phyloP scores from a whole-genome alignment of 2,329 filamentous ascomycete species.

The Paracamarosporium sp. region DNA sequence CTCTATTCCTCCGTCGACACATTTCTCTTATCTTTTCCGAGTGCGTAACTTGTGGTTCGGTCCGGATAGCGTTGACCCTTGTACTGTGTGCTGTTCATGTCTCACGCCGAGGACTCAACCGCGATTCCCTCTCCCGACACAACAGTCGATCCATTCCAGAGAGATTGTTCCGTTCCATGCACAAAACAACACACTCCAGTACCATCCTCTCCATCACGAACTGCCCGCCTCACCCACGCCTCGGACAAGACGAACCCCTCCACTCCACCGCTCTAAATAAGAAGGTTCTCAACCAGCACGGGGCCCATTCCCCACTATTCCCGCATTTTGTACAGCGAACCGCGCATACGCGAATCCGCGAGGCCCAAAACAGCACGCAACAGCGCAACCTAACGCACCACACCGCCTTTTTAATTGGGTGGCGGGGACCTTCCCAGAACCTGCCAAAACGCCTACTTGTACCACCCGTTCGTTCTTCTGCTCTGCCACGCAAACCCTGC shows the following conservation, averaged over 20 bases:
- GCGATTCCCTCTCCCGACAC: too few species aligned
- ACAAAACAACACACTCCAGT: neutral
- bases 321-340: constrained; percentile 7
- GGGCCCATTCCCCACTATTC: constrained; percentile 1
- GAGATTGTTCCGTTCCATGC: too few species aligned
- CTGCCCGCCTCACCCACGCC: too few species aligned
- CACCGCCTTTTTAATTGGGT: constrained; percentile 14
- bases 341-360: constrained; percentile 4
- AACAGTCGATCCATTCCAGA: too few species aligned
- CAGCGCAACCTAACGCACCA: neutral
- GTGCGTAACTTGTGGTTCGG: neutral
- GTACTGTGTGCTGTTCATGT: too few species aligned
- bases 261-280: neutral
- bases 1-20: neutral
- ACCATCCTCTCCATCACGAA: neutral
- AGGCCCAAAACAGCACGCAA: constrained; percentile 5
- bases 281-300: neutral
- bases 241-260: neutral
- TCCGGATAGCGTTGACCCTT: neutral
- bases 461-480: constrained; percentile 7
- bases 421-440: neutral
- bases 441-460: constrained; percentile 1
- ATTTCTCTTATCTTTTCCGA: neutral
- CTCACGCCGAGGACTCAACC: too few species aligned
- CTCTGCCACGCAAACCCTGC: neutral